Evolutionary conservation across 2,329 filamentous ascomycete genomes (phyloP), one percentile per base, ranked within the genome.

Genomic region (Aplosporella prunicola): DNA sequence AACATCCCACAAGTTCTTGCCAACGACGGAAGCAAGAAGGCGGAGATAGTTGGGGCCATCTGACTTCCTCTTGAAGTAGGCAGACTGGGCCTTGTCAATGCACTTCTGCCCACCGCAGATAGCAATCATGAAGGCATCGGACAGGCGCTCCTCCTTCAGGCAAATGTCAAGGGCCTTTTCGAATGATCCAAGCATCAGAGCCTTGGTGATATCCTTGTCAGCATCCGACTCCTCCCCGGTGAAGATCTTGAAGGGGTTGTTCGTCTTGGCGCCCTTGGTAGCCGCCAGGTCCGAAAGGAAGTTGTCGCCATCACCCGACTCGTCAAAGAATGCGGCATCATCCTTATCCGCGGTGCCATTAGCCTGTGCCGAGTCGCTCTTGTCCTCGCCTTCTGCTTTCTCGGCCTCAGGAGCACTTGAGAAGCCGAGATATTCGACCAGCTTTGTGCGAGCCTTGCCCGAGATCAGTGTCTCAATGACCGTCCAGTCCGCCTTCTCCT

Each of bases 1-100:
- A 30, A 96, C 75, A 63, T 98, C 91, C 91, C 89, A 96, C 2
- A 98, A 72, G 53, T 98, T 95, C 69, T 96, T 96, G 44, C 83
- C 80, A 40, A 94, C 88, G 35, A 98, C 85, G 5, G 89, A 94
- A 35, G 84, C 81, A 38, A 98, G 71, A 7, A 98, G 71, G 28
- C 93, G 81, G 40, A 96, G 69, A 54, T 98, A 98, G 62, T 89
- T 96, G 2, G 93, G 89, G 18, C 81, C 80, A 41, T 80, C 80
- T 6, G 76, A 72, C 60, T 88, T 86, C 52, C 82, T 81, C 40
- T 85, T 81, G 45, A 98, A 77, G 57, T 98, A 98, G 9, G 87
- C 79, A 43, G 82, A 74, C 61, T 96, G 91, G 5, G 89, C 89
- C 66, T 93, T 95, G 51, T 94, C 86, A 28, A 96, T 81, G 43